A percentile compares a stretch with the other conserved stretches of the same genome.
phyloP scores from a whole-genome alignment of 108 stramenopile species.

The Epipyxis sp. region DNA sequence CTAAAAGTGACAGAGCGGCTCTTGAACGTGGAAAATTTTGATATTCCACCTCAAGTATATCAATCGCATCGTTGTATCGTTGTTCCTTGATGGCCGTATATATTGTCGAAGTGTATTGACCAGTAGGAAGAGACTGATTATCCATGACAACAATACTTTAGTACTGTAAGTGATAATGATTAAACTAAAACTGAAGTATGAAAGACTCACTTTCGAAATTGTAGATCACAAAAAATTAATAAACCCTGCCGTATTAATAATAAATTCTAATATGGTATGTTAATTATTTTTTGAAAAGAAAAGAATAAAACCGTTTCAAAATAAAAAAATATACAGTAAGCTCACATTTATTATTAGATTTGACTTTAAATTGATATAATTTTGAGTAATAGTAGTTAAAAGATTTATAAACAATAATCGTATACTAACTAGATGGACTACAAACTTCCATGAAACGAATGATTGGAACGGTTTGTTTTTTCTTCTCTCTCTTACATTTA shows the following conservation, averaged over 20 bases:
- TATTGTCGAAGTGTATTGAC: constrained; percentile 51
- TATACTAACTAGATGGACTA: too few species aligned
- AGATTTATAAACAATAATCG: too few species aligned
- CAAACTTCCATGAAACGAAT: too few species aligned
- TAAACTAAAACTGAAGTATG: background rate
- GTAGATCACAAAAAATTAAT: background rate
- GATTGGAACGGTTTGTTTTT: too few species aligned
- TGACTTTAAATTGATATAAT: background rate
- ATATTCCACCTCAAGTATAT: constrained; percentile 45
- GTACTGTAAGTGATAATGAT: background rate
- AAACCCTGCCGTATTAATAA: background rate
- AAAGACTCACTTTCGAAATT: background rate
- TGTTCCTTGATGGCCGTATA: constrained; percentile 59
- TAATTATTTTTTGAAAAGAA: too few species aligned
- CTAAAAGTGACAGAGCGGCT: constrained; percentile 70
- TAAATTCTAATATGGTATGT: too few species aligned
- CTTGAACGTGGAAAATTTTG: constrained; percentile 67
- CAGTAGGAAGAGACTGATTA: background rate
- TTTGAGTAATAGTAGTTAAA: background rate
- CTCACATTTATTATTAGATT: background rate
- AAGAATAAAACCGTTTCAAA: too few species aligned
- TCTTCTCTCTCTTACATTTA: too few species aligned
- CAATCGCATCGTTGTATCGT: constrained; percentile 57
- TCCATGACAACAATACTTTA: background rate
- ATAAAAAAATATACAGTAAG: background rate